Evolutionary conservation across 192 early-diverging fungal genomes (phyloP), one percentile per base, ranked within the genome.

Genomic region (Dissophora globulifera): DNA sequence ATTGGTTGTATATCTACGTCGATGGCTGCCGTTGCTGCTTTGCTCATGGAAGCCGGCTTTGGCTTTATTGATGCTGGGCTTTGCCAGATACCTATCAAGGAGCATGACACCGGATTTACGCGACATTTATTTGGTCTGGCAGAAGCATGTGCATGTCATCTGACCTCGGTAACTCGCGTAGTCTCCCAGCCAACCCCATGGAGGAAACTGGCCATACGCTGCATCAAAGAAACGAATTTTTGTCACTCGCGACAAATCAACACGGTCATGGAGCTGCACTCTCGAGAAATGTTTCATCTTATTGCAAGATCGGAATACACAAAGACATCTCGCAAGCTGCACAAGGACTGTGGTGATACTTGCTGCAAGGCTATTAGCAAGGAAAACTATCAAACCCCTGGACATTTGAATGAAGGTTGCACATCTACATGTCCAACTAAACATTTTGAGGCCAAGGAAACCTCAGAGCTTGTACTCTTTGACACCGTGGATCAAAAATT

Each of bases 11-110:
- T 10, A 19, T 59, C 58, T 45, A 31, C 29, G 29, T 22, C 0
- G 25, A 35, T 59, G 43, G 58, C 58, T 32, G n/a, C 46, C 22
- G 19, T 59, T 8, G 46, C 46, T 20, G 2, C 58, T 12, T 31
- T 49, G 46, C 58, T 59, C 19, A 48, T 48, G 1, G 58, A 59
- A 20, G 58, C 30, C 16, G 58, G 43, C 15, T 48, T 59, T 48
- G 58, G 30, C 43, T 59, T 59, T 48, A 59, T 59, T 31, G 48
- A 19, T 33, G 29, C 58, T 59, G 58, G 58, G 1, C n/a, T 59
- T 20, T 59, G 30, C 29, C 46, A 33, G 30, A 49, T 59, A 0
- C 33, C 48, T 9, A 31, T 45, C 31, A 40, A 46, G 43, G 17
- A 45, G 17, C 45, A 47, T 4, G 29, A 47, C 19, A 20, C 26